Evolutionary conservation across 208 protist species (phyloP), one percentile per base, ranked within the genome.

Genomic region (Acanthamoeba royreba): DNA sequence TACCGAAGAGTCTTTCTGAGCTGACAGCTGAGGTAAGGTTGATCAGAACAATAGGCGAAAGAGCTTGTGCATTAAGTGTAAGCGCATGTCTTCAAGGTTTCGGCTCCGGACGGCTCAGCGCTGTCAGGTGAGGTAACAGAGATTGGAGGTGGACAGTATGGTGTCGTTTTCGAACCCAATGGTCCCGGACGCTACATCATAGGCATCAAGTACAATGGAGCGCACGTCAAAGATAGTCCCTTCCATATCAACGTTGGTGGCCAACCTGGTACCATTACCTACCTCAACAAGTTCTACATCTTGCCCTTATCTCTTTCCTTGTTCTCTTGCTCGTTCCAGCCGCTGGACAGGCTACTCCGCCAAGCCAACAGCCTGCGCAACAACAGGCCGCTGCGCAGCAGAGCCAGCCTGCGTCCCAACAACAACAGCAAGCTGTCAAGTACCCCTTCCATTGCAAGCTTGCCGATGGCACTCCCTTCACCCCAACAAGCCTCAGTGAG

Each of bases 141-240:
- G 25, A 63, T 69, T 31, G 52, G 53, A 28, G 63, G 63, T 40
- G 81, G 81, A 2, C 46, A 58, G 52, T 89, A 69, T 31, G 81
- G 81, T 17, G 35, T 89, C 35, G 81, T 89, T 11, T 89, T 89
- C 28, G 81, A 89, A 49, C 81, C 81, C 28, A 58, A 63, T 15
- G 81, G 53, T 33, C 63, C 86, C 25, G 96, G 93, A 17, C 49
- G 79, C 1, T 94, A 96, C 81, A 79, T 38, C 2, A 94, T 96
- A 40, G 42, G 40, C 13, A 43, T 94, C 85, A 94, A 89, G 47
- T 38, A 72, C 77, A 45, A 63, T 28, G 92, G 92, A 1, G 28
- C 58, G 55, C 53, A 94, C 49, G 45, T 94, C 55, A 55, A 90
- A 28, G 92, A 63, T 58, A 46, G 22, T 35, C 92, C 92, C 35